These are phyloP conservation scores for Tetrahymena elliotti DNA, from an alignment of 73 alveolate species.

Conservation along the genomic window DNA sequence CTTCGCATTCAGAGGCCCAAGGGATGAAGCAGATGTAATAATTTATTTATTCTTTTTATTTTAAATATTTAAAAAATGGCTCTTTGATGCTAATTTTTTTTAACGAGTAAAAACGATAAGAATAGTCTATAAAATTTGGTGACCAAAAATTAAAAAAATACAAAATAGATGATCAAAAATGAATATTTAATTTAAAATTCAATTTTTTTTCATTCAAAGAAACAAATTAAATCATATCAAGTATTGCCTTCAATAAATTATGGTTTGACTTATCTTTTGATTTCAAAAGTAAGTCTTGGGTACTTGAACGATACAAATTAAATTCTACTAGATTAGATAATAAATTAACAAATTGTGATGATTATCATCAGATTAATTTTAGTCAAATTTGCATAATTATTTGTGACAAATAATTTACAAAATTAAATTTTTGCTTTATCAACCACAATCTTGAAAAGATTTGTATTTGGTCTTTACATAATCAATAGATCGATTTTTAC, in stretches of 20 bases:
- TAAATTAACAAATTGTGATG: neutral
- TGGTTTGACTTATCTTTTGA: neutral
- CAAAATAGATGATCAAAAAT: neutral
- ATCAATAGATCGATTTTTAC: neutral
- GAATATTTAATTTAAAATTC: too few relatives aligned
- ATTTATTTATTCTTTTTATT: neutral
- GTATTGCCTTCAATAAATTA: neutral
- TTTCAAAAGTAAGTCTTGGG: neutral
- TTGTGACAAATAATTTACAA: neutral
- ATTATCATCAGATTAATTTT: neutral
- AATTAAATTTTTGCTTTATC: neutral
- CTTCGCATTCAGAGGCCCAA: neutral
- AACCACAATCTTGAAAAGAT: neutral
- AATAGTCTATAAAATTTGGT: too few relatives aligned
- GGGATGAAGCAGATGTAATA: neutral
- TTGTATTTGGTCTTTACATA: too few relatives aligned
- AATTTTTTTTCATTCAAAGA: neutral
- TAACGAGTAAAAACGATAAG: neutral
- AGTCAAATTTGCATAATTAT: neutral
- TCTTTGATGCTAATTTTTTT: too few relatives aligned
- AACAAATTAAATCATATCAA: too few relatives aligned
- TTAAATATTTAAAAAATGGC: neutral
- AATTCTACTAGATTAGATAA: neutral
- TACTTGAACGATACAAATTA: neutral
- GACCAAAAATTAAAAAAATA: neutral